Percentiles rank a stretch among this genome's conserved stretches.
Conservation (phyloP, 495 filamentous ascomycete genomes). For the Trichoderma gamsii region DNA sequence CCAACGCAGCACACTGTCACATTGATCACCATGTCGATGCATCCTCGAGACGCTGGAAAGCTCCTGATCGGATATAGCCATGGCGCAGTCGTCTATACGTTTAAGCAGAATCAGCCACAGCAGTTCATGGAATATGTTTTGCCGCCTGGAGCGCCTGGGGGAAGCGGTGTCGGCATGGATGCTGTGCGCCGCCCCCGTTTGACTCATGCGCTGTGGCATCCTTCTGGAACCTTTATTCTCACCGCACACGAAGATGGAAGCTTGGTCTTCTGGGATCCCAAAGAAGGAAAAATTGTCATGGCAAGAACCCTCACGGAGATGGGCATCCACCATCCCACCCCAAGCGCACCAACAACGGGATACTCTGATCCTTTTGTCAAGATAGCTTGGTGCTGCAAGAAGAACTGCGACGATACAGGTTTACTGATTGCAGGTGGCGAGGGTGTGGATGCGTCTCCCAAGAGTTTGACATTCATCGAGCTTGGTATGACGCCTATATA, state of each 20-base stretch:
- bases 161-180: slow-evolving; percentile 44
- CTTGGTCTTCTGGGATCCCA: slow-evolving; percentile 89
- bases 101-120: slow-evolving; percentile 75
- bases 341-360: slow-evolving; percentile 33
- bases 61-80: slow-evolving; percentile 81
- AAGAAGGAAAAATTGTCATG: slow-evolving; percentile 79
- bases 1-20: slow-evolving; percentile 33
- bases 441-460: slow-evolving; percentile 52
- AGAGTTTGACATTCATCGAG: slow-evolving; percentile 81
- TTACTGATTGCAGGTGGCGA: slow-evolving; percentile 80
- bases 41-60: slow-evolving; percentile 89
- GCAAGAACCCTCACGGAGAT: slow-evolving; percentile 71
- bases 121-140: slow-evolving; percentile 80
- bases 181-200: slow-evolving; percentile 63
- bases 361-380: slow-evolving; percentile 60
- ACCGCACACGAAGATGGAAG: slow-evolving; percentile 86
- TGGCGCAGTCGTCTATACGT: slow-evolving; percentile 82
- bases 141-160: slow-evolving; percentile 79
- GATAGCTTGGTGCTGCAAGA: slow-evolving; percentile 85
- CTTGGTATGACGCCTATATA: slow-evolving; percentile 85
- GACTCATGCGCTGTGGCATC: slow-evolving; percentile 84
- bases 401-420: slow-evolving; percentile 87
- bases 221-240: slow-evolving; percentile 83
- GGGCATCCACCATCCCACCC: slow-evolving; percentile 55
- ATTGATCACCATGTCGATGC: slow-evolving; percentile 68